These are phyloP conservation scores for Melanomma pulvis-pyrius DNA, from an alignment of 495 filamentous ascomycete genomes.

Conservation along the genomic window DNA sequence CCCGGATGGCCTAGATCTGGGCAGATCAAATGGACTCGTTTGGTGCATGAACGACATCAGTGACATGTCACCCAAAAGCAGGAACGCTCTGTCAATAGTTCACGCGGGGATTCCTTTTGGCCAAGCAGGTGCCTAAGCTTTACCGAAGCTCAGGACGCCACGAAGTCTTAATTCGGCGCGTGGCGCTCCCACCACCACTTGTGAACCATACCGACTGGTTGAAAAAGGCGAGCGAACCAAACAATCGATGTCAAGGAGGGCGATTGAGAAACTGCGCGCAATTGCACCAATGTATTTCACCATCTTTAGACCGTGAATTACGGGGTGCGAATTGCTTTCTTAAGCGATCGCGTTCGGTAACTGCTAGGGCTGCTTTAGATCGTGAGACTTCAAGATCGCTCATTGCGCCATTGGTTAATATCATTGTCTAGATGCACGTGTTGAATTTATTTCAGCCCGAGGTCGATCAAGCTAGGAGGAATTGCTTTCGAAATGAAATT, in stretches of 20 bases:
- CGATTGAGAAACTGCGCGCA: neutral
- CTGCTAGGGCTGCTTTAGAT: no score
- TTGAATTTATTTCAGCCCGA: no score
- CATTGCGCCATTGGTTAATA: no score
- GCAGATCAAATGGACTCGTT: no score
- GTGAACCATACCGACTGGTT: neutral
- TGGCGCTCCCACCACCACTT: neutral
- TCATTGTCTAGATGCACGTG: no score
- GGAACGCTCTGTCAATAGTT: neutral
- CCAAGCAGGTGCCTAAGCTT: neutral
- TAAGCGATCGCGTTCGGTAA: neutral
- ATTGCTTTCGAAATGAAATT: no score
- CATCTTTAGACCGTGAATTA: neutral
- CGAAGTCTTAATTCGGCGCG: neutral
- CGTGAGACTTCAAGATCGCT: no score
- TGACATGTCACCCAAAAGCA: neutral
- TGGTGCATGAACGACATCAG: neutral
- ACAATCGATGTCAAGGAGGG: neutral
- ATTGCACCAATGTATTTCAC: conserved; percentile 1
- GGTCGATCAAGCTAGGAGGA: no score
- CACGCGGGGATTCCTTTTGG: neutral
- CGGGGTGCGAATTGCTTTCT: neutral
- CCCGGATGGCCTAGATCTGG: neutral
- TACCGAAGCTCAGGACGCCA: neutral
- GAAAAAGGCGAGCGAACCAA: neutral